Evolutionary conservation across 352 stramenopile species (phyloP).

Genomic region (Pythium rishiriense): DNA sequence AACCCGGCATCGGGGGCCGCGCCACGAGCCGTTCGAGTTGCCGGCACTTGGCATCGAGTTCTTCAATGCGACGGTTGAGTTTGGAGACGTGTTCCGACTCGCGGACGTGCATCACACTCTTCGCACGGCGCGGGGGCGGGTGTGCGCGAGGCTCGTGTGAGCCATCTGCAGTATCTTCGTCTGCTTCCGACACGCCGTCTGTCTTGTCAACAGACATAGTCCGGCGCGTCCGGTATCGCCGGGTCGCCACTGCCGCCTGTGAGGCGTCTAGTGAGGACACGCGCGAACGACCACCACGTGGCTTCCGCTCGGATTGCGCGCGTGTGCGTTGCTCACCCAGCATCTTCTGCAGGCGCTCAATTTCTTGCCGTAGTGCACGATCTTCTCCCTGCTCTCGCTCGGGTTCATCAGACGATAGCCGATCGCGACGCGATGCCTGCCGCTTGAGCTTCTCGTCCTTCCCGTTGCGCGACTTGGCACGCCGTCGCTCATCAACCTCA

Average conservation of each 20-base stretch:
- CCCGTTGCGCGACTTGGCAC: conserved; percentile 9
- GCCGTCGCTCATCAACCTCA: conserved; percentile 2
- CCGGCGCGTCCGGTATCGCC: conserved; percentile 17
- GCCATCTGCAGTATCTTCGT: conserved; percentile 48
- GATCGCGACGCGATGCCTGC: conserved; percentile 12
- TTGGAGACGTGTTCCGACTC: conserved; percentile 63
- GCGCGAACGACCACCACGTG: conserved; percentile 13
- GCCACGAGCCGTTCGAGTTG: conserved; percentile 75
- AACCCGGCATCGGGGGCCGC: conserved; percentile 19
- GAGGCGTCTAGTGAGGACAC: conserved; percentile 24
- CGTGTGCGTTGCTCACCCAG: conserved; percentile 51
- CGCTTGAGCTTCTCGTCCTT: conserved; percentile 18
- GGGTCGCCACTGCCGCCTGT: conserved; percentile 8
- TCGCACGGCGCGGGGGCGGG: conserved; percentile 54
- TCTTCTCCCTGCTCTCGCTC: conserved; percentile 43
- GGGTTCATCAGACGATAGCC: conserved; percentile 19
- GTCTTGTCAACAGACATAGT: conserved; percentile 51
- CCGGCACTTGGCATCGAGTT: conserved; percentile 80
- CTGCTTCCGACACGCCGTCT: conserved; percentile 16
- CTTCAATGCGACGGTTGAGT: conserved; percentile 69
- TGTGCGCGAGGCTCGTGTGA: conserved; percentile 43
- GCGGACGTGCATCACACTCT: conserved; percentile 49
- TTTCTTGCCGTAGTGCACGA: conserved; percentile 59
- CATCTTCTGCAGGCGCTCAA: conserved; percentile 75
- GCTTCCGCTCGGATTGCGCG: conserved; percentile 21